Evolutionary conservation across 768 basidiomycete genomes (phyloP).

Genomic region (Collybiopsis confluens): DNA sequence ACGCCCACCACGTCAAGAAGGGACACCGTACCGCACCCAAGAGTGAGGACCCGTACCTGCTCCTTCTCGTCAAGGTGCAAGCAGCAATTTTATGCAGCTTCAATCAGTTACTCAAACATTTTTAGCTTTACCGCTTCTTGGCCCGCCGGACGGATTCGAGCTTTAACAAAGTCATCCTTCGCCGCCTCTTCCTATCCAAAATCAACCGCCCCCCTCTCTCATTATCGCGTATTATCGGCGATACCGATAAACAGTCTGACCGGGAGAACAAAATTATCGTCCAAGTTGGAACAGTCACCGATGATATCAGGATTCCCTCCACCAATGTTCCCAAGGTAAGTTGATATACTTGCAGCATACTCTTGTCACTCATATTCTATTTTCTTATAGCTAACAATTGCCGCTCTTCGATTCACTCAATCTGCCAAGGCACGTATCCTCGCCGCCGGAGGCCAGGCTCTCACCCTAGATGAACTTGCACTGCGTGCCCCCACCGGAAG

Average conservation of each 20-base stretch:
- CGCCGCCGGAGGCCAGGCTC: slow-evolving; percentile 89
- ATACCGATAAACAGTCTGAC: slow-evolving; percentile 64
- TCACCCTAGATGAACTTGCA: slow-evolving; percentile 97
- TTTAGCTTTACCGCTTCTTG: slow-evolving; percentile 95
- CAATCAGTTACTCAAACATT: slow-evolving; percentile 10
- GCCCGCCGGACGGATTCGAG: slow-evolving; percentile 92
- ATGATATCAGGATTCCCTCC: slow-evolving; percentile 75
- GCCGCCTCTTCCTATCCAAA: slow-evolving; percentile 95
- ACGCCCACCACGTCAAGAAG: slow-evolving; percentile 98
- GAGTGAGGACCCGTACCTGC: slow-evolving; percentile 98
- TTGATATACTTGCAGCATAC: too few species aligned
- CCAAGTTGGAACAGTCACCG: slow-evolving; percentile 87
- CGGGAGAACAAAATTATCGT: slow-evolving; percentile 82
- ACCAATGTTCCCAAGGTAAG: slow-evolving; percentile 68
- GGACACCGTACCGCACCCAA: slow-evolving; percentile 89
- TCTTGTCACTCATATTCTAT: background rate
- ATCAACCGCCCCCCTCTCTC: slow-evolving; percentile 96
- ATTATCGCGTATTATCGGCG: slow-evolving; percentile 86
- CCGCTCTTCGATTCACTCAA: slow-evolving; percentile 92
- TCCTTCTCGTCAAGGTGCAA: slow-evolving; percentile 93
- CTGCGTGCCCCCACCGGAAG: slow-evolving; percentile 90
- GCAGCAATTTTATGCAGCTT: slow-evolving; percentile 8
- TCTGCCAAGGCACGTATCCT: slow-evolving; percentile 92
- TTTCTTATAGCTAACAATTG: slow-evolving; percentile 55
- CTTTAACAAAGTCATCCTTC: slow-evolving; percentile 98